Base-by-base conservation (phyloP, 495 filamentous ascomycete genomes). In the Cercophora samala region DNA sequence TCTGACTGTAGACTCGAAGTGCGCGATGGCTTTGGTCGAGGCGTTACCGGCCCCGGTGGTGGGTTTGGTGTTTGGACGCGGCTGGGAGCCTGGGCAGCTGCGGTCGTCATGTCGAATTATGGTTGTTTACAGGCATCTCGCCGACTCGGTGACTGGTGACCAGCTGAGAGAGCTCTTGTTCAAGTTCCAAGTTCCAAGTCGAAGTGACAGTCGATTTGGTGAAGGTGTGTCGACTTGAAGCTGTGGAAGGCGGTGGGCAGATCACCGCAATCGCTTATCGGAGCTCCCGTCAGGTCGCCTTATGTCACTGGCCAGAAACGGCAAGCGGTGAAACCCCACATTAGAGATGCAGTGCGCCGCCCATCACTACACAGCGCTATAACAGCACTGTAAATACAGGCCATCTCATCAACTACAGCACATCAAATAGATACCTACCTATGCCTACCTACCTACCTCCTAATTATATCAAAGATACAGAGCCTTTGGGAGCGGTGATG, bases 21-120 rank as follows among this genome's bases (percentile, higher is more conserved):
- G 55, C 64, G 63, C 22, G 64, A 67, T 11, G 46, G 53, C 37
- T 63, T 64, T 15, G 60, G 69, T 13, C 64, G 63, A 21, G 69
- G 66, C 17, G 60, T 22, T 46, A 61, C n/a, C 58, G 52, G 51
- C 18, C 52, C 24, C 60, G 42, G 37, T 18, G 63, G 51, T 2
- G 55, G 69, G 32, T 60, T 68, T 46, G 70, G 71, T 52, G 75
- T 76, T 32, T 74, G 68, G 58, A 63, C 62, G 64, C 73, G 76
- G 58, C 66, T 68, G 26, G 67, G 65, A 58, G 58, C 64, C 66
- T 71, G 68, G 52, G 71, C 56, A 60, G 65, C 68, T n/a, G 70
- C 68, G 25, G 72, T 72, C 62, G 69, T 72, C 74, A 71, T 75
- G 65, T 62, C 60, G 60, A 60, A 24, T 29, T 24, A 23, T 13